Conservation (phyloP, 441 rosid genomes). For the Daphne laureola region DNA sequence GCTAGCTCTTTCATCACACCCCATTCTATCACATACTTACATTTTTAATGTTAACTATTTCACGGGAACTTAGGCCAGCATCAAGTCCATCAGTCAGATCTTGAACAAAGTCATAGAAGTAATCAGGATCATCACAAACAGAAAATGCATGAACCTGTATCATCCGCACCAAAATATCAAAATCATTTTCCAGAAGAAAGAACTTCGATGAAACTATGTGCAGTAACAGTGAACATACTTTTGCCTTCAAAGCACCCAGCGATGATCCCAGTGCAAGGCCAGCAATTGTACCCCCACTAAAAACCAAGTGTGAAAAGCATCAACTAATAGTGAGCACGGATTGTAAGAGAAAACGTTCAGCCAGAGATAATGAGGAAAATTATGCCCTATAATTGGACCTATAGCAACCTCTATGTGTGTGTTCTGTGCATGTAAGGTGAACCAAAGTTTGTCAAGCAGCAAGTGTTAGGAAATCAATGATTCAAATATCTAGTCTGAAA, state of each 20-base stretch:
- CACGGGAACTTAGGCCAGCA: conserved; percentile 64
- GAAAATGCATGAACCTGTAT: conserved; percentile 89
- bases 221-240: conserved; percentile 34
- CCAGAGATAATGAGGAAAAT: conserved; percentile 2
- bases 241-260: conserved; percentile 71
- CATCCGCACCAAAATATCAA: conserved; percentile 10
- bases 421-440: too few species aligned
- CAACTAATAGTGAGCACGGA: background rate
- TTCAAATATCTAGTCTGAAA: too few species aligned
- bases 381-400: background rate
- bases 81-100: conserved; percentile 71
- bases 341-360: background rate
- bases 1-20: background rate
- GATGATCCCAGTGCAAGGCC: conserved; percentile 81
- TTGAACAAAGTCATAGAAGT: conserved; percentile 82
- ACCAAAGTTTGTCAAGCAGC: too few species aligned
- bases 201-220: conserved; percentile 3
- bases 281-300: conserved; percentile 85
- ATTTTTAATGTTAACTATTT: conserved; percentile 58
- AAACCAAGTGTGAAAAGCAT: conserved; percentile 20
- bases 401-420: too few species aligned
- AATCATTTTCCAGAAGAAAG: conserved; percentile 9
- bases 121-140: conserved; percentile 88
- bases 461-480: too few species aligned
- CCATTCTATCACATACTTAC: conserved; percentile 32